Percentiles rank a stretch among this genome's conserved stretches.
Evolutionary conservation across 192 early-diverging fungal species (phyloP).

Genomic region (Phycomyces nitens): DNA sequence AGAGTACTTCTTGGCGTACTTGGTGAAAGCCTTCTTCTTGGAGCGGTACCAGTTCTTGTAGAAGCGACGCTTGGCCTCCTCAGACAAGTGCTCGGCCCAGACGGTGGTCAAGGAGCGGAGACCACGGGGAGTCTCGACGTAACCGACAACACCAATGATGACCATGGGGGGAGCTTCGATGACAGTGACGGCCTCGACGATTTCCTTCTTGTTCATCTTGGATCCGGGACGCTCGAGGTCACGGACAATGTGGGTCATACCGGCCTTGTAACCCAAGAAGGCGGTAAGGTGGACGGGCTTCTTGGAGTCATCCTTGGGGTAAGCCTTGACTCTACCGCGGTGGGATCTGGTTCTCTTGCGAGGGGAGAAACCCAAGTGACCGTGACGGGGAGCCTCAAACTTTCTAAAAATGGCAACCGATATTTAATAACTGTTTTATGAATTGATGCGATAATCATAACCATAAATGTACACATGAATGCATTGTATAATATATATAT

Average conservation of each 20-base stretch:
- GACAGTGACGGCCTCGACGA: slow-evolving; percentile 98
- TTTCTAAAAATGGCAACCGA: slow-evolving; percentile 88
- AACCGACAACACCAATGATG: slow-evolving; percentile 98
- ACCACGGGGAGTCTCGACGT: slow-evolving; percentile 98
- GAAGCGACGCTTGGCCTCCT: slow-evolving; percentile 98
- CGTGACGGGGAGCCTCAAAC: slow-evolving; percentile 97
- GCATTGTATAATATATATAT: too few species aligned
- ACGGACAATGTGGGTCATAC: slow-evolving; percentile 99
- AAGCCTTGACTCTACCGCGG: slow-evolving; percentile 97
- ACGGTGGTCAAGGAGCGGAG: slow-evolving; percentile 97
- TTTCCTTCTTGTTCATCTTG: slow-evolving; percentile 99
- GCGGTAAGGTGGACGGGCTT: slow-evolving; percentile 98
- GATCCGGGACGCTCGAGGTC: slow-evolving; percentile 98
- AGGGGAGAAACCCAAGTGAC: slow-evolving; percentile 61
- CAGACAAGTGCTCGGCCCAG: slow-evolving; percentile 98
- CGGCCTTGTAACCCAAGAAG: slow-evolving; percentile 99
- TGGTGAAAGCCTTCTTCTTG: slow-evolving; percentile 99
- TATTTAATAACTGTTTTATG: too few species aligned
- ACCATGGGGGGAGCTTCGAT: slow-evolving; percentile 98
- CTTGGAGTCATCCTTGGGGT: slow-evolving; percentile 95
- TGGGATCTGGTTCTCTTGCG: slow-evolving; percentile 90
- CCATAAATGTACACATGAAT: neutral
- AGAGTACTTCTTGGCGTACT: slow-evolving; percentile 97
- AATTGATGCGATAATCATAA: slow-evolving; percentile 1
- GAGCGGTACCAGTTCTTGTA: slow-evolving; percentile 99